Evolutionary conservation across 2,329 filamentous ascomycete species (phyloP).

Genomic region (Colletotrichum chlorophyti): DNA sequence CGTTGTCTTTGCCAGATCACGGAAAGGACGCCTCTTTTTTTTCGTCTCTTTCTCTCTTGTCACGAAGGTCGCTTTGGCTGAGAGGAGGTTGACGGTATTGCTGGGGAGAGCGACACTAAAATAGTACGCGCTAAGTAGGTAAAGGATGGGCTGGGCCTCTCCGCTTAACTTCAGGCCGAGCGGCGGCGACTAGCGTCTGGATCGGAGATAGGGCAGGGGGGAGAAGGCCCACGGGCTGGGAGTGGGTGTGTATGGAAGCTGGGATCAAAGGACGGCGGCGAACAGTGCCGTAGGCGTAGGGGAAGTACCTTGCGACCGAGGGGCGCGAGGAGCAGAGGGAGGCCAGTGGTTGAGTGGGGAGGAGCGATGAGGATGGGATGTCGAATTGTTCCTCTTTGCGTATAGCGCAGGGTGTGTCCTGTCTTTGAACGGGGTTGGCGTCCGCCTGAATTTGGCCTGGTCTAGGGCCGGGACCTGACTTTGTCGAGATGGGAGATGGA

Average conservation of each 20-base stretch:
- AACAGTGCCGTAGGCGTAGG: constrained; percentile 21
- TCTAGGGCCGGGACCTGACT: constrained; percentile 21
- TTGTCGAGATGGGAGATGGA: constrained; percentile 11
- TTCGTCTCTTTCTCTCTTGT: constrained; percentile 9
- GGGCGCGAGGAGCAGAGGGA: constrained; percentile 10
- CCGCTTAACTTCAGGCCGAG: constrained; percentile 29
- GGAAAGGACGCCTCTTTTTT: constrained; percentile 25
- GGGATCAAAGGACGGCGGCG: constrained; percentile 24
- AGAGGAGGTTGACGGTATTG: constrained; percentile 23
- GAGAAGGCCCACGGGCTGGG: constrained; percentile 16
- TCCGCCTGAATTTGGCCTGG: constrained; percentile 25
- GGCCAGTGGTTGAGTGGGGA: constrained; percentile 13
- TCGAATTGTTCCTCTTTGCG: constrained; percentile 25
- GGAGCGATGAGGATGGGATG: constrained; percentile 17
- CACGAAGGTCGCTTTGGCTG: constrained; percentile 20
- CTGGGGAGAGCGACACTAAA: constrained; percentile 32
- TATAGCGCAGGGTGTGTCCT: constrained; percentile 25
- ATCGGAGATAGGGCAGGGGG: constrained; percentile 31
- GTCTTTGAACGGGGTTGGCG: constrained; percentile 22
- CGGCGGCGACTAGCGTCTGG: constrained; percentile 26
- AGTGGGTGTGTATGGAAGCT: constrained; percentile 20
- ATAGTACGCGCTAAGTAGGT: constrained; percentile 31
- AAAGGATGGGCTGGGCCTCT: constrained; percentile 31
- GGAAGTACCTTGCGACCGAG: constrained; percentile 7
- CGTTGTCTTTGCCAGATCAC: constrained; percentile 30